phyloP scores from a whole-genome alignment of 2,329 filamentous ascomycete genomes.

The Escovopsis sp. region DNA sequence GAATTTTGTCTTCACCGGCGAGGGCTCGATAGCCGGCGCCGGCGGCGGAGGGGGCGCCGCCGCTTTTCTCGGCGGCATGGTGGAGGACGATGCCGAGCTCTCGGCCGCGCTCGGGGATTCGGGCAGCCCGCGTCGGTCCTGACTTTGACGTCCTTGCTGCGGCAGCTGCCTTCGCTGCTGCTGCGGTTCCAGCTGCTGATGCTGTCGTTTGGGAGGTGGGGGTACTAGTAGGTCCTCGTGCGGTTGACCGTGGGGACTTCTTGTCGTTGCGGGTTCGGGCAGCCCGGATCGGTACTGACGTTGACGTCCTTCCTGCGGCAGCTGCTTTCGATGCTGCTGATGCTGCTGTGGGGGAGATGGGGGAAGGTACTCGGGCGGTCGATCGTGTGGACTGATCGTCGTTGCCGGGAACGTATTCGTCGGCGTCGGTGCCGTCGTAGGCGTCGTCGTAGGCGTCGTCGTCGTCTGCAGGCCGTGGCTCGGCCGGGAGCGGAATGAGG shows the following conservation, averaged over 20 bases:
- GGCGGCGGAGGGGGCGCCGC: slow-evolving; percentile 17
- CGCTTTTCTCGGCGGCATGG: slow-evolving; percentile 21
- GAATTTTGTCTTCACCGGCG: slow-evolving; percentile 82
- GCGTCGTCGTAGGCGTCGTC: slow-evolving; percentile 2
- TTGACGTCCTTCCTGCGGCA: too few species aligned
- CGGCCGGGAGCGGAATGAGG: slow-evolving; percentile 6
- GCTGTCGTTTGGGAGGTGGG: too few species aligned
- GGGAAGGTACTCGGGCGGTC: too few species aligned
- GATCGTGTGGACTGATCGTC: too few species aligned
- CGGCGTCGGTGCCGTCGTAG: too few species aligned
- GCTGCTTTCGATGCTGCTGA: not conserved
- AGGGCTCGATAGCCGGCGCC: slow-evolving; percentile 38
- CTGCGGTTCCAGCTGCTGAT: not conserved
- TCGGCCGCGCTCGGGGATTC: not conserved
- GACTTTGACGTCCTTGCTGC: too few species aligned
- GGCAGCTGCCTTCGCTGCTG: not conserved
- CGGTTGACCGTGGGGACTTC: too few species aligned
- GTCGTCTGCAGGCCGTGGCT: slow-evolving; percentile 7
- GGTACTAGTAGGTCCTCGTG: too few species aligned
- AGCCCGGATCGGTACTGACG: not conserved
- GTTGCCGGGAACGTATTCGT: too few species aligned
- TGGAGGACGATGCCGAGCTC: slow-evolving; percentile 4
- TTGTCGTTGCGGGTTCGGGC: not conserved
- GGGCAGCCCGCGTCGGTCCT: not conserved
- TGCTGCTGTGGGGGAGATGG: slow-evolving; percentile 1